phyloP scores from a whole-genome alignment of 768 basidiomycete species.

The Amylocystis lapponica region DNA sequence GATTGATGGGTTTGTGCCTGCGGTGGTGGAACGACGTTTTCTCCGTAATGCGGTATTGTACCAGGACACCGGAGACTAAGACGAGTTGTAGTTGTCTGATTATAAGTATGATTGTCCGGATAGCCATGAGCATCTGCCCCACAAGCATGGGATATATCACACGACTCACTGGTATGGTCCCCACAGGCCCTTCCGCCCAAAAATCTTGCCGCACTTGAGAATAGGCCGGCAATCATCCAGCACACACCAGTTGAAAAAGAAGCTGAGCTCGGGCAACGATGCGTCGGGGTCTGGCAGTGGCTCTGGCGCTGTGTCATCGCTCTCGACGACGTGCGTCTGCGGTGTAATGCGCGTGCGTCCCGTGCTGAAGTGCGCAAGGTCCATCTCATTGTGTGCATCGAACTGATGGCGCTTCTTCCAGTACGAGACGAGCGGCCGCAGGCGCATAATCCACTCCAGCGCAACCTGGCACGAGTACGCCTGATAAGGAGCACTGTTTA shows the following conservation, averaged over 20 bases:
- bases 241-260: slow-evolving; percentile 85
- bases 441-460: slow-evolving; percentile 79
- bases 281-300: slow-evolving; percentile 47
- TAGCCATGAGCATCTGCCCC: neutral
- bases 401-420: slow-evolving; percentile 74
- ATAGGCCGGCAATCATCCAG: slow-evolving; percentile 76
- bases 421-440: slow-evolving; percentile 65
- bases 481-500: slow-evolving; percentile 31
- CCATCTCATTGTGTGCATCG: slow-evolving; percentile 80
- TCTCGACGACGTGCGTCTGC: slow-evolving; percentile 35
- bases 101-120: neutral
- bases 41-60: slow-evolving; percentile 63
- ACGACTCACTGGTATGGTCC: slow-evolving; percentile 73
- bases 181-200: slow-evolving; percentile 59
- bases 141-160: neutral
- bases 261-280: slow-evolving; percentile 50
- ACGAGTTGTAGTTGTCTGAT: slow-evolving; percentile 64
- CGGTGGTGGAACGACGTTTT: slow-evolving; percentile 52
- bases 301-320: slow-evolving; percentile 40
- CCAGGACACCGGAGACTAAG: slow-evolving; percentile 68
- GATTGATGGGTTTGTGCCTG: slow-evolving; percentile 47
- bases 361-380: slow-evolving; percentile 50
- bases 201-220: slow-evolving; percentile 66
- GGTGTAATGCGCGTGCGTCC: slow-evolving; percentile 58
- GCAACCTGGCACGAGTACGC: slow-evolving; percentile 60